These are phyloP conservation scores for Salix caprea DNA, from an alignment of 345 rosid species.

Conservation along the genomic window DNA sequence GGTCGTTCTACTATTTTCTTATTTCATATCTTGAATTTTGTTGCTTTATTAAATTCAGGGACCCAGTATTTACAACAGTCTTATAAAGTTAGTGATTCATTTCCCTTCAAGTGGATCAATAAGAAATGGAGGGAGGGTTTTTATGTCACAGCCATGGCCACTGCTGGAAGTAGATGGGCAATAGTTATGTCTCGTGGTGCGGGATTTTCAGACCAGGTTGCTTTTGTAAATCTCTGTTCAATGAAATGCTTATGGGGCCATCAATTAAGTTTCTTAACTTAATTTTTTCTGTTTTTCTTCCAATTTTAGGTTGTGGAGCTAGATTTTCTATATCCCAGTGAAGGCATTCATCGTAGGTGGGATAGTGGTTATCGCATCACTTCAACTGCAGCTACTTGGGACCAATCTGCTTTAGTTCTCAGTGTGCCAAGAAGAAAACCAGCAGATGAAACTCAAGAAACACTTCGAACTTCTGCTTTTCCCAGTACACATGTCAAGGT, in stretches of 20 bases:
- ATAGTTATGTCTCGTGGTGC: slow-evolving; percentile 98
- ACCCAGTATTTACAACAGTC: slow-evolving; percentile 93
- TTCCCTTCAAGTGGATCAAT: slow-evolving; percentile 97
- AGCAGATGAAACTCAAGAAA: slow-evolving; percentile 89
- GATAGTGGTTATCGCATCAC: slow-evolving; percentile 89
- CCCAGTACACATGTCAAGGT: slow-evolving; percentile 98
- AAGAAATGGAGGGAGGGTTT: slow-evolving; percentile 96
- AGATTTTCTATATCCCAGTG: slow-evolving; percentile 97
- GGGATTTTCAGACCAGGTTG: slow-evolving; percentile 84
- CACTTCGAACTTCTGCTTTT: slow-evolving; percentile 89
- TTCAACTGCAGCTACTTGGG: slow-evolving; percentile 86
- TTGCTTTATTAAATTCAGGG: slow-evolving; percentile 42
- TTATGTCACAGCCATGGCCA: slow-evolving; percentile 89
- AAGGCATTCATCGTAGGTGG: slow-evolving; percentile 98
- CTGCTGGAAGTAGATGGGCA: slow-evolving; percentile 97
- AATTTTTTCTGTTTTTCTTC: neutral
- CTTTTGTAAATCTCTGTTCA: neutral
- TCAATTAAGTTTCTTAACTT: neutral
- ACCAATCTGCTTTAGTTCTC: slow-evolving; percentile 91
- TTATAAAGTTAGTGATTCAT: slow-evolving; percentile 91
- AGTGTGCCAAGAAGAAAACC: slow-evolving; percentile 92
- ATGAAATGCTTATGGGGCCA: neutral
- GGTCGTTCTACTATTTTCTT: neutral
- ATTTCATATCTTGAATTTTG: slow-evolving; percentile 1
- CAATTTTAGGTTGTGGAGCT: slow-evolving; percentile 79